These are phyloP conservation scores for Talaromyces pinophilus DNA, from an alignment of 2,329 filamentous ascomycete genomes.

Conservation along the genomic window DNA sequence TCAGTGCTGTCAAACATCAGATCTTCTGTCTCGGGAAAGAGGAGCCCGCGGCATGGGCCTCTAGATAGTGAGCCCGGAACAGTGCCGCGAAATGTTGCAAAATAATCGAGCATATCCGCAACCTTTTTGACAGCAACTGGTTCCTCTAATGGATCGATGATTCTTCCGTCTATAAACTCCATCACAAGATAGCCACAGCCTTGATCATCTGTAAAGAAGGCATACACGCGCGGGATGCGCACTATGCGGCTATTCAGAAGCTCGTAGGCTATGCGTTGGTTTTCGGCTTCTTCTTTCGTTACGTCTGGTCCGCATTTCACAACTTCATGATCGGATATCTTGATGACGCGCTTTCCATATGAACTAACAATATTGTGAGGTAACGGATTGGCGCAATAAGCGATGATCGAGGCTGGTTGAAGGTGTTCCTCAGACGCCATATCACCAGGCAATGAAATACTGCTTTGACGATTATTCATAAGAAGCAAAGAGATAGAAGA, in stretches of 20 bases:
- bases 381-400: background rate
- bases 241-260: background rate
- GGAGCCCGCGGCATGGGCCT: background rate
- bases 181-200: constrained; percentile 14
- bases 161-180: background rate
- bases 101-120: background rate
- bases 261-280: background rate
- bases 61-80: background rate
- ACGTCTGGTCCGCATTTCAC: background rate
- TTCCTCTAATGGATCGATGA: background rate
- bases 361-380: background rate
- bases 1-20: background rate
- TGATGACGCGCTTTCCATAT: background rate
- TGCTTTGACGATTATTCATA: too few relatives aligned
- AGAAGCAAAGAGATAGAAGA: too few relatives aligned
- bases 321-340: background rate
- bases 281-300: constrained; percentile 1
- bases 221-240: background rate
- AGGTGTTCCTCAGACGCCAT: background rate
- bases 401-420: background rate
- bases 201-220: background rate
- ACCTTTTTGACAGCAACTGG: background rate
- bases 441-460: background rate
- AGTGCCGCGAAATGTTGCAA: background rate
- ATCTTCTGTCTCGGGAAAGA: background rate